Evolutionary conservation across 2,329 filamentous ascomycete genomes (phyloP).

Genomic region (Xylariaceae sp.): DNA sequence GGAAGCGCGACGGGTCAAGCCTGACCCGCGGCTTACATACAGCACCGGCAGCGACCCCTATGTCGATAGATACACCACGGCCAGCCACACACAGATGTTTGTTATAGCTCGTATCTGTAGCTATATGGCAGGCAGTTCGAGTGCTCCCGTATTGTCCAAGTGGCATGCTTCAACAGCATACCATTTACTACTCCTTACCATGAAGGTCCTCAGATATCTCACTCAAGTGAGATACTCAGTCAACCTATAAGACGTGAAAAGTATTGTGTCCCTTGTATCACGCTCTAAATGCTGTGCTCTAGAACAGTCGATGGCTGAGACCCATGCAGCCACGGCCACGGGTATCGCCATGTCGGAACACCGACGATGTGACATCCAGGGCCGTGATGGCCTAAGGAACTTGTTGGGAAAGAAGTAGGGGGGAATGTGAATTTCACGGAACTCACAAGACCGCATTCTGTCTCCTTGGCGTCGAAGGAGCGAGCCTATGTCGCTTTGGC

Average conservation of each 20-base stretch:
- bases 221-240: background rate
- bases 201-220: too few species aligned
- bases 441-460: slow-evolving; percentile 3
- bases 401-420: background rate
- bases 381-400: background rate
- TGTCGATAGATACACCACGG: too few species aligned
- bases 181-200: too few species aligned
- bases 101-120: too few species aligned
- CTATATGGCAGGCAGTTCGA: too few species aligned
- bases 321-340: slow-evolving; percentile 5
- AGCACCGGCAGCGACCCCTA: too few species aligned
- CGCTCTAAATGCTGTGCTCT: slow-evolving; percentile 4
- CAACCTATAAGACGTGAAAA: background rate
- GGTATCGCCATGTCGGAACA: background rate
- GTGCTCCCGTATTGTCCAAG: too few species aligned
- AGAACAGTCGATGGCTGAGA: slow-evolving; percentile 15
- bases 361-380: background rate
- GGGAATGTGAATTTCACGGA: background rate
- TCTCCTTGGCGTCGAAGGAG: background rate
- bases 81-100: too few species aligned
- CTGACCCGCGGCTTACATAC: too few species aligned
- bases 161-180: too few species aligned
- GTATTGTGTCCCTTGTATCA: background rate
- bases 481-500: background rate
- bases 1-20: too few species aligned